Conservation (phyloP, 2,329 filamentous ascomycete genomes). For the Fusarium phyllophilum region DNA sequence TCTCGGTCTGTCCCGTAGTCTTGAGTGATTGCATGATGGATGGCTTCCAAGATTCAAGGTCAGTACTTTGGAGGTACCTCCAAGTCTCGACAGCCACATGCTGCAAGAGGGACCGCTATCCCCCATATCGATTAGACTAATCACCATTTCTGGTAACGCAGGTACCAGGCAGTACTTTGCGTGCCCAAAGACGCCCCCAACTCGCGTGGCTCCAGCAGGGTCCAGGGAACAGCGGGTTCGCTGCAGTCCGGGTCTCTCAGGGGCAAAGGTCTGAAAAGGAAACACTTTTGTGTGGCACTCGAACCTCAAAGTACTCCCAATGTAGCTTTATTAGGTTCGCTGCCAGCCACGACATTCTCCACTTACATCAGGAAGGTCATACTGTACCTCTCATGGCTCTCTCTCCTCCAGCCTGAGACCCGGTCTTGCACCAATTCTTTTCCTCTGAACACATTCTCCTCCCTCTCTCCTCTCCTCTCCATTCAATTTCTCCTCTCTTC, state of each 20-base stretch:
- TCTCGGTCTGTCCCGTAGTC: slow-evolving; percentile 24
- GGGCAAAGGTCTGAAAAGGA: slow-evolving; percentile 28
- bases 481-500: slow-evolving; percentile 4
- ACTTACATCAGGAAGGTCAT: slow-evolving; percentile 18
- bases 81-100: slow-evolving; percentile 9
- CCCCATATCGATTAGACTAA: neutral
- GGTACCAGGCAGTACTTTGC: slow-evolving; percentile 1
- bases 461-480: slow-evolving; percentile 3
- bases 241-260: slow-evolving; percentile 20
- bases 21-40: slow-evolving; percentile 15
- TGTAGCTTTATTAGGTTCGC: slow-evolving; percentile 6
- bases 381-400: neutral
- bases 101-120: slow-evolving; percentile 24
- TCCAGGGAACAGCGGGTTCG: slow-evolving; percentile 9
- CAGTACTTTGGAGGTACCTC: slow-evolving; percentile 19
- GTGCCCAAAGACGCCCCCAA: neutral
- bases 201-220: slow-evolving; percentile 29
- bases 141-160: neutral
- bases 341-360: slow-evolving; percentile 24
- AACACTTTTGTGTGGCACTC: slow-evolving; percentile 8
- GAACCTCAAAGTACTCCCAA: slow-evolving; percentile 1
- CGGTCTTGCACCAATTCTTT: slow-evolving; percentile 20
- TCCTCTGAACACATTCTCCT: slow-evolving; percentile 10
- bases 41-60: neutral
- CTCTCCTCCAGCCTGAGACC: slow-evolving; percentile 1